Base-by-base conservation (phyloP, 805 yeast species). In the Spathaspora boniae region DNA sequence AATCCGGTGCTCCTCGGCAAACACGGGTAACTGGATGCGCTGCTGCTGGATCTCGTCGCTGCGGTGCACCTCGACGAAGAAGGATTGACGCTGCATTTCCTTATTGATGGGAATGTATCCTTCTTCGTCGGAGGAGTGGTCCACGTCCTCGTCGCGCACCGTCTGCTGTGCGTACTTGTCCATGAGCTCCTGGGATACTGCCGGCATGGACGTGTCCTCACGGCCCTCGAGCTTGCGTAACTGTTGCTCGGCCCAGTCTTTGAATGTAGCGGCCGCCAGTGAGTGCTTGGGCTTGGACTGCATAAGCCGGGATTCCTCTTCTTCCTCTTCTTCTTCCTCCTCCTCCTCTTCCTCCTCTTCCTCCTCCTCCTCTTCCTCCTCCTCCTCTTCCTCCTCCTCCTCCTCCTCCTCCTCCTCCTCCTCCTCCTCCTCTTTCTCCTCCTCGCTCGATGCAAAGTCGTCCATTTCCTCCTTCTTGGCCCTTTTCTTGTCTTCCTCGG, bases 171-270 rank as follows among this genome's bases (percentile, higher is more conserved):
- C 56, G 36, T 60, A 63, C 34, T 60, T 39, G 9, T 53, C 42
- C 34, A 79, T 78, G 12, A 74, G 63, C 15, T 67, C 68, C 11
- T 69, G 54, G 16, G 73, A 69, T 2, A 74, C 66, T 2, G 68
- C 74, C 3, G 78, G 66, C 31, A 72, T 65, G 40, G 56, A 51
- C 30, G 58, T 77, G 11, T 22, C 31, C 5, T 74, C 70, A 17
- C 80, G 68, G 1, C 85, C 87, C 46, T 78, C 86, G 26, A 78
- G 61, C 41, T 73, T 68, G 39, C 82, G 76, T 4, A 80, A 75
- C 50, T 84, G 85, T 23, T 71, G 60, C 45, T 81, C 85, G 0
- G 96, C 96, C 98, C 98, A 93, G 14, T 75, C 74, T 58, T 85
- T 86, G 68, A 93, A 93, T 12, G 78, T 74, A 29, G 61, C 42